Evolutionary conservation across 2,329 filamentous ascomycete genomes (phyloP).

Genomic region (Seiridium cupressi): DNA sequence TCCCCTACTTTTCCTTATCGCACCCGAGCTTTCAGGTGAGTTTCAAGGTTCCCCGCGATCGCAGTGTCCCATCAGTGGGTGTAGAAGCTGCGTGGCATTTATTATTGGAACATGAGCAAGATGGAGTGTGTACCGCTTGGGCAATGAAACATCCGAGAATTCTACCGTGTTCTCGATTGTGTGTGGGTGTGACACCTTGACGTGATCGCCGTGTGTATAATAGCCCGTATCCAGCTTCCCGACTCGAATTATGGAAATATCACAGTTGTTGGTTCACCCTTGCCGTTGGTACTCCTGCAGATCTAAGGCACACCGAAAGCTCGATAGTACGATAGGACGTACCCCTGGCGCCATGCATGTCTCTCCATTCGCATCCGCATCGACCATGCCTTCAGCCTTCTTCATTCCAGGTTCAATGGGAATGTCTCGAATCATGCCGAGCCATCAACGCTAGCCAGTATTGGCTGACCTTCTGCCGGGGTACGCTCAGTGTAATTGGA

Average conservation of each 20-base stretch:
- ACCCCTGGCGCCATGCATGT: not conserved
- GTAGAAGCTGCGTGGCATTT: not conserved
- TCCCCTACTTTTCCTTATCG: not conserved
- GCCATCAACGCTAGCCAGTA: no score
- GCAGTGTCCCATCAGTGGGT: not conserved
- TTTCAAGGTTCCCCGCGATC: not conserved
- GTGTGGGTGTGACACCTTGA: not conserved
- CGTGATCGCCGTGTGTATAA: not conserved
- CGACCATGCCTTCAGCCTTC: not conserved
- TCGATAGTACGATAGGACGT: not conserved
- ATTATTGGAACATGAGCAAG: not conserved
- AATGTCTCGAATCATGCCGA: no score
- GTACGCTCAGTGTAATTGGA: no score
- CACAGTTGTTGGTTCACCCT: not conserved
- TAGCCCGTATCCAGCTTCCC: not conserved
- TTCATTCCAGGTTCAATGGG: no score
- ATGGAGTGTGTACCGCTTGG: not conserved
- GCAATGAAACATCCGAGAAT: not conserved
- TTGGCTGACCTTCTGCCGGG: no score
- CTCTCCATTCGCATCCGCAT: not conserved
- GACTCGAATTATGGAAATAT: not conserved
- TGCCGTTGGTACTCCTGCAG: not conserved
- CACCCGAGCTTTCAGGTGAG: not conserved
- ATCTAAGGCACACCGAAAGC: conserved; percentile 1
- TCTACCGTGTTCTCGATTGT: not conserved